Conservation (phyloP, 257 asterid genomes). For the Phtheirospermum japonicum region DNA sequence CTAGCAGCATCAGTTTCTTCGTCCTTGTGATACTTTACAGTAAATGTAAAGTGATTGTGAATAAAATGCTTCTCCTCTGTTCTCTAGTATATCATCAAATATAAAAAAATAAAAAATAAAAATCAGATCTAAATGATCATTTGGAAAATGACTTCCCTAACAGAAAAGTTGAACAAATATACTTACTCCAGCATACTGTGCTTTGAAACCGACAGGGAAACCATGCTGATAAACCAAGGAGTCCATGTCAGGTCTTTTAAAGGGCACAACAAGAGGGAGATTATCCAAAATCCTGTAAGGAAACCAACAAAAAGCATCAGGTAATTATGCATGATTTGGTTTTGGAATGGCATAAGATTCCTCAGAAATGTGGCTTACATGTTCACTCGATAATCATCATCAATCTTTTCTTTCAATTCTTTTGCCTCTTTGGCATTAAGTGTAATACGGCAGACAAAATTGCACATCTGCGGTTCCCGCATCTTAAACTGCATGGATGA, state of each 20-base stretch:
- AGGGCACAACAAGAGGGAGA: constrained; percentile 86
- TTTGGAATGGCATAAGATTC: constrained; percentile 10
- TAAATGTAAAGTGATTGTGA: constrained; percentile 75
- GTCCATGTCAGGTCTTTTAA: constrained; percentile 59
- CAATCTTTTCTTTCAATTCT: constrained; percentile 60
- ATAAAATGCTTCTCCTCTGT: constrained; percentile 72
- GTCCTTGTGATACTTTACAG: constrained; percentile 78
- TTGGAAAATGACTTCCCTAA: constrained; percentile 14
- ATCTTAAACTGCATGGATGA: constrained; percentile 50
- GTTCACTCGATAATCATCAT: constrained; percentile 63
- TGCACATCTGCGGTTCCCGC: constrained; percentile 63
- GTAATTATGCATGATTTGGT: constrained; percentile 18
- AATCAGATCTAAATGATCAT: constrained; percentile 24
- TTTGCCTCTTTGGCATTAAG: constrained; percentile 52
- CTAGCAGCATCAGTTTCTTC: constrained; percentile 69
- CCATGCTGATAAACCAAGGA: constrained; percentile 72
- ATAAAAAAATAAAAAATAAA: background rate
- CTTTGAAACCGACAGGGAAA: constrained; percentile 74
- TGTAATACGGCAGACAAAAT: constrained; percentile 37
- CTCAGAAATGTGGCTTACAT: constrained; percentile 37
- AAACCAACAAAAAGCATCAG: constrained; percentile 23
- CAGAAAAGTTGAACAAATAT: constrained; percentile 8
- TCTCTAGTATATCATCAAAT: constrained; percentile 44
- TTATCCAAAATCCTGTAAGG: constrained; percentile 81
- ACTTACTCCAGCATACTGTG: constrained; percentile 84